These are phyloP conservation scores for Phytopythium litorale DNA, from an alignment of 352 stramenopile species.

Conservation along the genomic window DNA sequence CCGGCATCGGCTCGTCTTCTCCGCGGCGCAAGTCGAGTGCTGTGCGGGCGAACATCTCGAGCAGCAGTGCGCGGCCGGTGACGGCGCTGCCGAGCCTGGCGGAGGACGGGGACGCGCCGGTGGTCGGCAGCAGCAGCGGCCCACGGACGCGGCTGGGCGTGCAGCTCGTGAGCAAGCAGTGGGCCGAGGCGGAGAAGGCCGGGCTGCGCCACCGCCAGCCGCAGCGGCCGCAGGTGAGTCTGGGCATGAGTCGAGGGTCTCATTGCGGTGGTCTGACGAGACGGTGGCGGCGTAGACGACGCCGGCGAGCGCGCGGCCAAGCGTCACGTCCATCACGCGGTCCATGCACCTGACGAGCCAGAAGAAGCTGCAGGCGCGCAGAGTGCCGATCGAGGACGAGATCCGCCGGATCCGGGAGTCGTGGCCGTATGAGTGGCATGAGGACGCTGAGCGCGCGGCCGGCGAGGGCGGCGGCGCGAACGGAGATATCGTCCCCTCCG, in stretches of 20 bases:
- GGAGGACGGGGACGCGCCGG: not conserved
- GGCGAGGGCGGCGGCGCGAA: no score
- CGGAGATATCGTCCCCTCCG: not conserved
- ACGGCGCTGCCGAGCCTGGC: not conserved
- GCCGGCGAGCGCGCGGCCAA: constrained; percentile 16
- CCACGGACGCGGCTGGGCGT: constrained; percentile 27
- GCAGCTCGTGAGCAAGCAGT: constrained; percentile 50
- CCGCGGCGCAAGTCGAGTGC: not conserved
- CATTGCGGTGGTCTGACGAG: not conserved
- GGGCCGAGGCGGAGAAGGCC: constrained; percentile 44
- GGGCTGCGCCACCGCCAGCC: constrained; percentile 12
- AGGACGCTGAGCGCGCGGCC: constrained; percentile 13
- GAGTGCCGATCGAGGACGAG: constrained; percentile 29
- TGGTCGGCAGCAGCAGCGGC: no score
- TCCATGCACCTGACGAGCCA: constrained; percentile 42
- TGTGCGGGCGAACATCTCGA: not conserved
- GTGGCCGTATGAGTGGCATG: constrained; percentile 61
- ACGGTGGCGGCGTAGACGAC: constrained; percentile 17
- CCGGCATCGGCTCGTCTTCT: not conserved
- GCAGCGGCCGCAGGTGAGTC: not conserved
- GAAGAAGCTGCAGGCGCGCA: constrained; percentile 20
- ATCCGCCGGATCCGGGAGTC: constrained; percentile 58
- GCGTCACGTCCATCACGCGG: constrained; percentile 43
- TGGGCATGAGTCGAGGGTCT: not conserved
- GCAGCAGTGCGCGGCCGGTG: not conserved